These are phyloP conservation scores for Thecamonas trahens DNA, from an alignment of 78 protist genomes.

Conservation along the genomic window DNA sequence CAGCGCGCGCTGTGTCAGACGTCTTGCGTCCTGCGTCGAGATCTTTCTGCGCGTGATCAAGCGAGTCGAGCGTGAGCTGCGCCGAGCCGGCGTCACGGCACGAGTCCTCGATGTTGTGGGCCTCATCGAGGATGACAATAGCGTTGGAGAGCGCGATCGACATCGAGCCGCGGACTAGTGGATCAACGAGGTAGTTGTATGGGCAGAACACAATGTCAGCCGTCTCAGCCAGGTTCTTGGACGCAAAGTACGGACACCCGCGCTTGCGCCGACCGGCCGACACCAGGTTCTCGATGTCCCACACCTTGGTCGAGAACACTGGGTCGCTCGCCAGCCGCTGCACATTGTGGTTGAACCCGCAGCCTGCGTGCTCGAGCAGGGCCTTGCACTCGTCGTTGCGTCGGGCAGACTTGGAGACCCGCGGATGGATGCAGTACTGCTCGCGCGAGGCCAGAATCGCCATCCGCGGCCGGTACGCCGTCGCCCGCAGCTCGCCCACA, in stretches of 20 bases:
- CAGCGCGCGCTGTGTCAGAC: no score
- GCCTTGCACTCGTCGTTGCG: slow-evolving; percentile 19
- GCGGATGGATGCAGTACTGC: slow-evolving; percentile 36
- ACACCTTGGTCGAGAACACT: background rate
- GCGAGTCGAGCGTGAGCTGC: no score
- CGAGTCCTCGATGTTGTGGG: slow-evolving; percentile 63
- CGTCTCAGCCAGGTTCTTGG: background rate
- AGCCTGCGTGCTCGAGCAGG: background rate
- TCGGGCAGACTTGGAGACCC: background rate
- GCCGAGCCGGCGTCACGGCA: slow-evolving; percentile 3
- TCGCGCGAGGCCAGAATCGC: slow-evolving; percentile 29
- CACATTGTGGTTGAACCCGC: background rate
- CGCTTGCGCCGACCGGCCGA: background rate
- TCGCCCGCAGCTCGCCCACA: slow-evolving; percentile 3
- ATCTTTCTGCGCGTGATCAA: no score
- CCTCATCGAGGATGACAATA: slow-evolving; percentile 81
- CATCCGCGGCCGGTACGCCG: slow-evolving; percentile 3
- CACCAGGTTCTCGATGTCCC: slow-evolving; percentile 42
- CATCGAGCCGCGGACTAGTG: slow-evolving; percentile 1
- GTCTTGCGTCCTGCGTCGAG: no score
- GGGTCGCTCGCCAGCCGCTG: background rate
- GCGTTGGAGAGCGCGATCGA: slow-evolving; percentile 8
- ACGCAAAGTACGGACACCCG: slow-evolving; percentile 45
- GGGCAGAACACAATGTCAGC: slow-evolving; percentile 43
- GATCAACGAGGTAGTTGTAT: slow-evolving; percentile 37